Evolutionary conservation across 108 stramenopile species (phyloP), one percentile per base, ranked within the genome.

Genomic region (Nitzschia palea): DNA sequence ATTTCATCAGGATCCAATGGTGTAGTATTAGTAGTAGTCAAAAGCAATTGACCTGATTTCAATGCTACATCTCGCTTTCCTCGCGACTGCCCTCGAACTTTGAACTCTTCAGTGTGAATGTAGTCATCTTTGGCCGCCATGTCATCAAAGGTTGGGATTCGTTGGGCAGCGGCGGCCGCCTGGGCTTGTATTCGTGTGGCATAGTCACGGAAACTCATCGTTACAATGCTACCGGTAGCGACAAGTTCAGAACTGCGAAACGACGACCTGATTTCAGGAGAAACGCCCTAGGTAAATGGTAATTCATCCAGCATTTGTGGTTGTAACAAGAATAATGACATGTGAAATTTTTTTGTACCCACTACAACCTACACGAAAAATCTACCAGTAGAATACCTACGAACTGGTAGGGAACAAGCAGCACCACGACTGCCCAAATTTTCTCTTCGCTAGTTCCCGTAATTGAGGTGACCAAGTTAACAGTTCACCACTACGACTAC

Each of bases 81-180:
- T 42, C 37, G 37, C 14, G 37, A 14, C 18, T 63, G 59, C 5
- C 64, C 47, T 47, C 45, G 28, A 12, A 80, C 72, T 29, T 80
- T 76, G 25, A 82, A 68, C 9, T 70, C 73, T 23, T 72, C 67
- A 25, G 44, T 62, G 55, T 82, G 81, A 67, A 82, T 73, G 61
- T 82, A 82, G 10, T 78, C 77, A 31, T 82, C 81, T 27, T 82
- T 66, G 36, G 72, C 67, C 2, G 81, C 81, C 81, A 82, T 82
- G 26, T 78, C 66, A 53, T 82, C 81, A 36, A 82, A 74, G 4
- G 57, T 50, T 1, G 67, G 67, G 9, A 68, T 23, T 18, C 45
- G 55, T 10, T 55, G 59, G n/a, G 61, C 71, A 1, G 55, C 71
- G 20, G 64, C 71, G 40, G 18, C 57, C 20, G 60, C 73, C 59